Conservation (phyloP, 2,329 filamentous ascomycete genomes). For the Trichoderma simmonsii region DNA sequence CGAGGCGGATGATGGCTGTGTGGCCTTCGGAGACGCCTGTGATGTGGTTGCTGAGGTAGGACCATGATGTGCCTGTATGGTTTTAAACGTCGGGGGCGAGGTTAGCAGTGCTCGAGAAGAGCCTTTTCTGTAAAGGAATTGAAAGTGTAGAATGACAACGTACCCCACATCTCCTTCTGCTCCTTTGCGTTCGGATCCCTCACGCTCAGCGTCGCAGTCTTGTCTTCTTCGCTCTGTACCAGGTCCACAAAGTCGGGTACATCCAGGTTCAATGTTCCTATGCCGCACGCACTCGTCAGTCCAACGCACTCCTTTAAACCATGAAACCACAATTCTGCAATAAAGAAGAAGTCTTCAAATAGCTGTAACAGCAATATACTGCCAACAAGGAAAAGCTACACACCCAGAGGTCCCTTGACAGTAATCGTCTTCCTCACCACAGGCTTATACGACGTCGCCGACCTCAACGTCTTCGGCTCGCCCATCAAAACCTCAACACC, state of each 20-base stretch:
- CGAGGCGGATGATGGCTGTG: conserved; percentile 84
- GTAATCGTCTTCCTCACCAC: conserved; percentile 66
- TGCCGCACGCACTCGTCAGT: conserved; percentile 12
- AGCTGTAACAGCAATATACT: neutral
- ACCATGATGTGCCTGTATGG: conserved; percentile 74
- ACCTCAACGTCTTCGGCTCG: conserved; percentile 53
- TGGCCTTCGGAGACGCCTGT: conserved; percentile 95
- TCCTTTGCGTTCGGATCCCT: conserved; percentile 64
- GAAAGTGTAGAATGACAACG: conserved; percentile 21
- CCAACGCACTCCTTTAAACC: neutral
- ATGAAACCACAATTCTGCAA: neutral
- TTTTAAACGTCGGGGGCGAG: too few relatives aligned
- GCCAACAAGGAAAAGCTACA: conserved; percentile 25
- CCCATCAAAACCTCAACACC: conserved; percentile 75
- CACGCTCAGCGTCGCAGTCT: conserved; percentile 67
- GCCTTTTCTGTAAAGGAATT: too few relatives aligned
- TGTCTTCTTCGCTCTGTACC: conserved; percentile 59
- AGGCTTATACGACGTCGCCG: conserved; percentile 57
- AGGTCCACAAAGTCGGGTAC: conserved; percentile 78
- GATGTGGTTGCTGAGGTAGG: conserved; percentile 86
- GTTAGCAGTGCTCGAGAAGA: too few relatives aligned
- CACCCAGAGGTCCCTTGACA: conserved; percentile 78
- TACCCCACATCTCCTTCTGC: conserved; percentile 97
- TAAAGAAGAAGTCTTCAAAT: neutral
- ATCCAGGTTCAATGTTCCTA: conserved; percentile 71